Evolutionary conservation across 148 eudicot genomes (phyloP), one percentile per base, ranked within the genome.

Genomic region (Vaccinium corymbosum): DNA sequence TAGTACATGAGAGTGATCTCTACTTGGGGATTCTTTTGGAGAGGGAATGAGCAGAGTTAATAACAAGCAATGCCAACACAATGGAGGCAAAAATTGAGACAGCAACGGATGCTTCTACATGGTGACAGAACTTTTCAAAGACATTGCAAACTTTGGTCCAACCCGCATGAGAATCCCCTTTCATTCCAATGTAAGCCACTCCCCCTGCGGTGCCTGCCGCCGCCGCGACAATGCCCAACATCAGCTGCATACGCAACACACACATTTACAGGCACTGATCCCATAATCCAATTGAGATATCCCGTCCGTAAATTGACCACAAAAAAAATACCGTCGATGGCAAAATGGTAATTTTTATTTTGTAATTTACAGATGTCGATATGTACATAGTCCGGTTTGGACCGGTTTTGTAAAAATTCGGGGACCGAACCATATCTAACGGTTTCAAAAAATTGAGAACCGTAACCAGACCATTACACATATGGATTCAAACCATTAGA

Each of bases 121-220:
- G 87, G 27, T 42, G 86, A 81, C 98, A 95, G 81, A 90, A 95
- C 51, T 84, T 86, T 83, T 74, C 90, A n/a, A 83, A 95, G 16
- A 68, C 14, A 14, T 84, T 78, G 86, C 97, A 94, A 0, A 93
- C 87, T 83, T 92, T 88, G 27, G 3, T 78, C 97, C 95, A 95
- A 0, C 72, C 56, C 4, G 87, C 88, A 71, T 90, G 93, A 15
- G 87, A 62, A 84, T 93, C 89, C 0, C 95, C 95, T 80, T 91
- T 87, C 7, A 86, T 27, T 56, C 92, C 94, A 55, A 93, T 56
- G 77, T 93, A 93, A 13, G 81, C 93, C 29, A 93, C 91, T 13
- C 86, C 91, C n/a, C 92, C 91, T n/a, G 92, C 92, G 57, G 92
- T 80, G 4, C 95, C 95, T 1, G 90, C 86, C 29, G 98, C 98